These are phyloP conservation scores for Marchantia paleacea DNA, from an alignment of 225 moss, liverwort and hornwort species.

Conservation along the genomic window DNA sequence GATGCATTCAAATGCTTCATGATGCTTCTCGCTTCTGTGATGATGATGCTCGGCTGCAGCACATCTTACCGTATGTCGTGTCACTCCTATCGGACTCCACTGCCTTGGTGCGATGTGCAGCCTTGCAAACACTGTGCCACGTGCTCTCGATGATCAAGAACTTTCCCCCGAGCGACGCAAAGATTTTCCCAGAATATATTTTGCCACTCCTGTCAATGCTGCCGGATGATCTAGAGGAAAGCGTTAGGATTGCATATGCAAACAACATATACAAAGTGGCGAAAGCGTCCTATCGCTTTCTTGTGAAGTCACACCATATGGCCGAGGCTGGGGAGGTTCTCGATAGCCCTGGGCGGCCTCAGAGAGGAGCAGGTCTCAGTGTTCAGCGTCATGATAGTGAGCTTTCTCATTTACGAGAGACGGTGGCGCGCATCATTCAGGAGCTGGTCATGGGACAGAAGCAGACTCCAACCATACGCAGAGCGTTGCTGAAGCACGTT, in stretches of 20 bases:
- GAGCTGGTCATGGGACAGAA: conserved; percentile 94
- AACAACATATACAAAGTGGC: conserved; percentile 93
- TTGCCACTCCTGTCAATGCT: conserved; percentile 89
- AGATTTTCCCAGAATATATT: conserved; percentile 97
- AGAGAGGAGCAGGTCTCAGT: conserved; percentile 48
- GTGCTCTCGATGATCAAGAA: conserved; percentile 77
- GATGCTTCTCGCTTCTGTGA: conserved; percentile 85
- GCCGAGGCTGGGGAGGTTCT: conserved; percentile 64
- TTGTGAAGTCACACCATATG: conserved; percentile 77
- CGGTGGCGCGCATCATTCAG: conserved; percentile 89
- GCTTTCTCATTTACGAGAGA: conserved; percentile 77
- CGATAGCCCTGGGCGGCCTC: conserved; percentile 50
- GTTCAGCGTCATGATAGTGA: conserved; percentile 68
- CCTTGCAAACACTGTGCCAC: conserved; percentile 88
- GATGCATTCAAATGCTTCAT: conserved; percentile 81
- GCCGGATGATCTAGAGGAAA: conserved; percentile 97
- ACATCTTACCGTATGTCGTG: conserved; percentile 89
- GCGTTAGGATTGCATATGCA: conserved; percentile 90
- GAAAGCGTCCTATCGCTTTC: conserved; percentile 72
- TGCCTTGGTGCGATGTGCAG: conserved; percentile 96
- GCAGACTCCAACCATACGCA: conserved; percentile 93
- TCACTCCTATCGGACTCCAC: conserved; percentile 81
- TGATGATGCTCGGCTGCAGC: conserved; percentile 92
- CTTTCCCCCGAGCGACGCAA: conserved; percentile 93
- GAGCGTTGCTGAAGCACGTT: conserved; percentile 86